A percentile compares a stretch with the other conserved stretches of the same genome.
Evolutionary conservation across 352 stramenopile genomes (phyloP).

Genomic region (Globisporangium nagaii): DNA sequence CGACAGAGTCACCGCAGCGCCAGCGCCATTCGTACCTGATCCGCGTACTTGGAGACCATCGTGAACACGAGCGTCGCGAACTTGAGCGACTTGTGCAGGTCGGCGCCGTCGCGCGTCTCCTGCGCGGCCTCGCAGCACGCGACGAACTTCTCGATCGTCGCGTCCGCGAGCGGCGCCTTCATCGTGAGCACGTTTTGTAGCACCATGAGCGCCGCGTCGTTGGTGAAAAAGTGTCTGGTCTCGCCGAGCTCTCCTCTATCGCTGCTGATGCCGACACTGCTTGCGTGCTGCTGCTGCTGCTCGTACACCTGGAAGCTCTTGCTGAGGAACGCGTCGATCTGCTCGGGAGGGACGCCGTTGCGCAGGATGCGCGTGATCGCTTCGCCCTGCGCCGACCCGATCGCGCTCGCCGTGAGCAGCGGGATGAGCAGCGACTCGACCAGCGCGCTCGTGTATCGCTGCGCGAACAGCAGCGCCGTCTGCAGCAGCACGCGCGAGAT

Average conservation of each 20-base stretch:
- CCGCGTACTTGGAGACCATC: conserved; percentile 52
- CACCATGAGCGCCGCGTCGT: conserved; percentile 61
- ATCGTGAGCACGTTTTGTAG: conserved; percentile 68
- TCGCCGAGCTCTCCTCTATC: not conserved
- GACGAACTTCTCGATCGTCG: conserved; percentile 47
- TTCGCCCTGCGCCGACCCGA: conserved; percentile 56
- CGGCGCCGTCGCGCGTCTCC: conserved; percentile 21
- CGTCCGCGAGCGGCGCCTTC: conserved; percentile 36
- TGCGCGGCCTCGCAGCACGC: conserved; percentile 33
- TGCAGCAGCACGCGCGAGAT: conserved; percentile 75
- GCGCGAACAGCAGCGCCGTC: conserved; percentile 42
- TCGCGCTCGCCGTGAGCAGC: conserved; percentile 25
- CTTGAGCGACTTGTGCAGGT: conserved; percentile 40
- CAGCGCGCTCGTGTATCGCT: conserved; percentile 36
- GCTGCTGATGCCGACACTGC: not conserved
- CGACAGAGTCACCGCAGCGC: too few species aligned
- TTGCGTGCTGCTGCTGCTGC: conserved; percentile 9
- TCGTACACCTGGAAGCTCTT: conserved; percentile 15
- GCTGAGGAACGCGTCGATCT: conserved; percentile 42
- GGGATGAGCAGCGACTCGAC: conserved; percentile 53
- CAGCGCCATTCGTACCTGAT: conserved; percentile 14
- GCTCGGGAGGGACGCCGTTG: conserved; percentile 35
- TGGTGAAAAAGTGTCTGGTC: conserved; percentile 37
- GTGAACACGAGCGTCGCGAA: conserved; percentile 65
- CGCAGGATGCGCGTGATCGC: conserved; percentile 62